Conservation (phyloP, 306 rosid species). For the Cicer judaicum region DNA sequence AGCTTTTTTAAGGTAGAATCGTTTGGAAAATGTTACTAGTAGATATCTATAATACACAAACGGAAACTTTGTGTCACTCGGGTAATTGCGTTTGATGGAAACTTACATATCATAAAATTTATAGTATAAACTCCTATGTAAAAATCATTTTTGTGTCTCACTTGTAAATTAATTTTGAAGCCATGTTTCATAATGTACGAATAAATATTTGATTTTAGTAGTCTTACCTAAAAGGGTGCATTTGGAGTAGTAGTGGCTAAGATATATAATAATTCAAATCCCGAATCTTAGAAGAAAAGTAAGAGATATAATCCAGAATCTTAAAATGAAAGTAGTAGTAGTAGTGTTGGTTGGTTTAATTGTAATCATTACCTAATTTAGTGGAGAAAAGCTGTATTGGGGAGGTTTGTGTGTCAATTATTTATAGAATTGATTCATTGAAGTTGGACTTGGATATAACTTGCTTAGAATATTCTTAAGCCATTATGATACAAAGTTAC, state of each 20-base stretch:
- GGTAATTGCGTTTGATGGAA: no score
- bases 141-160: no score
- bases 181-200: no score
- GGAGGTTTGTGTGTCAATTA: constrained; percentile 27
- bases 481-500: constrained; percentile 48
- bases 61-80: no score
- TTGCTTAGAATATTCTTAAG: constrained; percentile 47
- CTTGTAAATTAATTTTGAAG: no score
- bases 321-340: constrained; percentile 30
- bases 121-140: no score
- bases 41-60: background rate
- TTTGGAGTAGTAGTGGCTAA: constrained; percentile 33
- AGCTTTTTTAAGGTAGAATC: constrained; percentile 34
- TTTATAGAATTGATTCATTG: constrained; percentile 43
- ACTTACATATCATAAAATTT: no score
- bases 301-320: constrained; percentile 39
- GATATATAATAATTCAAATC: constrained; percentile 43
- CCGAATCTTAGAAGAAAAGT: constrained; percentile 27
- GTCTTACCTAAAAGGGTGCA: background rate
- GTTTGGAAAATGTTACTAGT: constrained; percentile 20
- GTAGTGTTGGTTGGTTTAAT: constrained; percentile 45
- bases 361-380: constrained; percentile 52
- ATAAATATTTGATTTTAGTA: no score
- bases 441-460: constrained; percentile 44
- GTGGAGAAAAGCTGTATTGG: constrained; percentile 58